Evolutionary conservation across 257 asterid species (phyloP).

Genomic region (Solanum phureja): DNA sequence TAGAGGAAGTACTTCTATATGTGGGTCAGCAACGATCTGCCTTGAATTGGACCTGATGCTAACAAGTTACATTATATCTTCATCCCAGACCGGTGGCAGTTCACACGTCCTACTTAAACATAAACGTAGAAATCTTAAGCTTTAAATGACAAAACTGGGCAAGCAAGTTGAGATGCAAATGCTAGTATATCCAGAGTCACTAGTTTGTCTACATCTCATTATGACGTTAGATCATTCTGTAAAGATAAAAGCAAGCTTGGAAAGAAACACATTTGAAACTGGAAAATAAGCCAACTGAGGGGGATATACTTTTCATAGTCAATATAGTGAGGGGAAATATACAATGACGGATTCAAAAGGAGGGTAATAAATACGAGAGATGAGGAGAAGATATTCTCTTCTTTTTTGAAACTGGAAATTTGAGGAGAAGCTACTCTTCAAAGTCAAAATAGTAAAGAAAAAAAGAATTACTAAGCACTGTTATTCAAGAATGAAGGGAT

Average conservation of each 20-base stretch:
- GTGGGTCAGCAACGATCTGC: neutral
- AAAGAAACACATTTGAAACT: neutral
- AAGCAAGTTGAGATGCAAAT: neutral
- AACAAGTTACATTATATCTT: neutral
- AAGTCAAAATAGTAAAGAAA: neutral
- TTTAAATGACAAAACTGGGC: neutral
- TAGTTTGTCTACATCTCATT: neutral
- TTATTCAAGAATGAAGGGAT: neutral
- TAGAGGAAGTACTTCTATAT: neutral
- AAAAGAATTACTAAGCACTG: neutral
- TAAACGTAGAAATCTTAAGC: neutral
- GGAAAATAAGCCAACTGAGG: neutral
- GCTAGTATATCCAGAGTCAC: neutral
- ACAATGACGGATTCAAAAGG: neutral
- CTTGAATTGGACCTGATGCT: neutral
- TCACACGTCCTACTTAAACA: neutral
- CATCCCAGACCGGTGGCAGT: neutral
- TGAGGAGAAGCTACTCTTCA: neutral
- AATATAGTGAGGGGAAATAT: neutral
- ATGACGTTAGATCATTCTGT: neutral
- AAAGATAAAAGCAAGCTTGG: neutral
- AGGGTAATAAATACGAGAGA: neutral
- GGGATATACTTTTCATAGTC: neutral
- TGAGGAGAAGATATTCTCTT: neutral
- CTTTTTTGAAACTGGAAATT: neutral